Evolutionary conservation across 2,329 filamentous ascomycete genomes (phyloP).

Genomic region (Aureobasidium sp.): DNA sequence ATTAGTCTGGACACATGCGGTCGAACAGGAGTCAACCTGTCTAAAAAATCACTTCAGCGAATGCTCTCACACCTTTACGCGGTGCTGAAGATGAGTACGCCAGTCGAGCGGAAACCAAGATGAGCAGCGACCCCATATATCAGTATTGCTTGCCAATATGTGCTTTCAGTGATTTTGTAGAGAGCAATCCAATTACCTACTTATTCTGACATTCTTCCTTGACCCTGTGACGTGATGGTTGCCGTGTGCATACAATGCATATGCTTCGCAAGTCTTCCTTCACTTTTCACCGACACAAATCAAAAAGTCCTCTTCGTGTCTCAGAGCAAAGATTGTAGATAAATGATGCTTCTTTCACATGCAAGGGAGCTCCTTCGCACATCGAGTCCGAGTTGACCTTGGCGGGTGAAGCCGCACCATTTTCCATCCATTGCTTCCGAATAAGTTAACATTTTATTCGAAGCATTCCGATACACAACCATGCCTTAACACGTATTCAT

Average conservation of each 20-base stretch:
- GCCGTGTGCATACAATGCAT: not conserved
- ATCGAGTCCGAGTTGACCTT: not conserved
- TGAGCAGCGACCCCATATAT: not conserved
- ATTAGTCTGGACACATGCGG: not conserved
- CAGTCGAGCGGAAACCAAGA: constrained; percentile 13
- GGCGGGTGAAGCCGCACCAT: not conserved
- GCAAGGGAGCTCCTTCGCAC: not conserved
- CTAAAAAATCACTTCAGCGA: constrained; percentile 13
- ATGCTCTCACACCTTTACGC: constrained; percentile 11
- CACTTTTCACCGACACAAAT: not conserved
- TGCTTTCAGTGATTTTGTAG: not conserved
- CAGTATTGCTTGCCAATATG: not conserved
- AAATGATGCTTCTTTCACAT: not conserved
- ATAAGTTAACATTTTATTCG: not conserved
- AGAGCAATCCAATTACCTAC: not conserved
- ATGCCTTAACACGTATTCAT: not conserved
- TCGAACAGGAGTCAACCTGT: constrained; percentile 12
- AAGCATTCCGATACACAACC: not conserved
- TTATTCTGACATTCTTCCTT: not conserved
- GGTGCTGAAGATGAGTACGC: constrained; percentile 13
- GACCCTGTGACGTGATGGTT: not conserved
- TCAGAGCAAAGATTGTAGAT: not conserved
- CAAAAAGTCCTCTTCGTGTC: too few relatives aligned
- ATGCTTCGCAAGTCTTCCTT: not conserved
- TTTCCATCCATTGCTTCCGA: not conserved